Evolutionary conservation across 495 filamentous ascomycete species (phyloP), one percentile per base, ranked within the genome.

Genomic region (Aspergillus olivimuriae): DNA sequence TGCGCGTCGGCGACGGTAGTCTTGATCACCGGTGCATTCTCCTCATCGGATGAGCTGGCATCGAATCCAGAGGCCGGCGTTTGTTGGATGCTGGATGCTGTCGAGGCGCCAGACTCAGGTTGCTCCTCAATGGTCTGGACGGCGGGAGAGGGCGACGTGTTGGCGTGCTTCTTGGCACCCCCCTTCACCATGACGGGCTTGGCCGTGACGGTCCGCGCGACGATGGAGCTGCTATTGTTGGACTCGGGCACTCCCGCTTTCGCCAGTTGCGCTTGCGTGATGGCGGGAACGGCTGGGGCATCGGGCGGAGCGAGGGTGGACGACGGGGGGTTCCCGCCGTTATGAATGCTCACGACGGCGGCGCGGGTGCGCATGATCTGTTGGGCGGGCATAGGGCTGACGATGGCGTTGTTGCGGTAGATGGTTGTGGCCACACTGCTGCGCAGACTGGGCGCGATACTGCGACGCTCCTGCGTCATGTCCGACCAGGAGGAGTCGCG

Each of bases 391-490:
- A 87, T 65, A 3, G 86, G 82, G 38, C 79, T 81, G 34, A 95
- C 78, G 38, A 94, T 77, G 26, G 87, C 88, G 51, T 89, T 85
- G 68, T 87, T 86, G 48, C 89, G 80, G 61, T 95, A 96, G 22
- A 94, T 86, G 3, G 90, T 95, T 11, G 90, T 94, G 0, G 88
- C 90, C 46, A 98, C 84, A 60, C 84, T 89, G 53, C 77, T 84
- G 38, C 89, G 80, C 30, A 82, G 53, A 46, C 74, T 82, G 23
- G 76, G 73, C 1, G 76, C 68, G 46, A 83, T 72, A 55, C 77
- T 82, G 48, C 82, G 76, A 37, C 74, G 78, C 37, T 78, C 80
- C 9, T 78, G 84, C 6, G 80, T 82, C 43, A 77, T 73, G 42
- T 83, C 84, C 22, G 81, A 83, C 62, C 77, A 84, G 4, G 87